These are phyloP conservation scores for Spergularia azorica DNA, from an alignment of 179 eudicot species.

Conservation along the genomic window DNA sequence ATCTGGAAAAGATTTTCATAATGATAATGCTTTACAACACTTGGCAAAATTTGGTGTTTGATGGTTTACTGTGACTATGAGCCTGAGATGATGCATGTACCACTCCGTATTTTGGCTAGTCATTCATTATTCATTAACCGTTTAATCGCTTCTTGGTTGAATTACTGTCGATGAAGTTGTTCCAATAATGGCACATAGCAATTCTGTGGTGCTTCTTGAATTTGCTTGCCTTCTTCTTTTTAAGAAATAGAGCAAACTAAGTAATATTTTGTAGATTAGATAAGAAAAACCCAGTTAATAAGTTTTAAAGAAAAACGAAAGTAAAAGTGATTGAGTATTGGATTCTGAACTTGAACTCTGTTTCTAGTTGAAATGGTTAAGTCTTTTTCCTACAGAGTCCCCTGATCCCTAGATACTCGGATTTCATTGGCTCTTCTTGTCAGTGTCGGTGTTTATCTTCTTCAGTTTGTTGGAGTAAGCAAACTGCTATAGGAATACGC, in stretches of 20 bases:
- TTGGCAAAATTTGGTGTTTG: neutral
- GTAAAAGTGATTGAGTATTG: too few species aligned
- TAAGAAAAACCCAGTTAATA: neutral
- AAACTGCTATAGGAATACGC: too few species aligned
- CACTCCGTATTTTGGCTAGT: neutral
- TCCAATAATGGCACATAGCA: neutral
- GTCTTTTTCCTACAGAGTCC: too few species aligned
- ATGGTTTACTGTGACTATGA: slow-evolving; percentile 1
- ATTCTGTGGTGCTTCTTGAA: neutral
- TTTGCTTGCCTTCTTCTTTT: neutral
- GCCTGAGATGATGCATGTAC: neutral
- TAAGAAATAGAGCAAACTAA: neutral
- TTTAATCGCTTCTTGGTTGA: neutral
- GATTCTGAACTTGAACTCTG: too few species aligned
- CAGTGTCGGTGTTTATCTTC: too few species aligned
- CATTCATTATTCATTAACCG: neutral
- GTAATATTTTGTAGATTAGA: neutral
- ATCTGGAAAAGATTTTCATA: neutral
- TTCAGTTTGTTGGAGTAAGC: too few species aligned
- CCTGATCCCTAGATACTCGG: too few species aligned
- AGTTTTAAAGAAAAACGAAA: too few species aligned
- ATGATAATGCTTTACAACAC: neutral
- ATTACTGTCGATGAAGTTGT: neutral
- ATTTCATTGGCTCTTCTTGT: too few species aligned
- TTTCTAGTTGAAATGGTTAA: too few species aligned